phyloP scores from a whole-genome alignment of 2,329 filamentous ascomycete species.

The Tolypocladium tropicale region DNA sequence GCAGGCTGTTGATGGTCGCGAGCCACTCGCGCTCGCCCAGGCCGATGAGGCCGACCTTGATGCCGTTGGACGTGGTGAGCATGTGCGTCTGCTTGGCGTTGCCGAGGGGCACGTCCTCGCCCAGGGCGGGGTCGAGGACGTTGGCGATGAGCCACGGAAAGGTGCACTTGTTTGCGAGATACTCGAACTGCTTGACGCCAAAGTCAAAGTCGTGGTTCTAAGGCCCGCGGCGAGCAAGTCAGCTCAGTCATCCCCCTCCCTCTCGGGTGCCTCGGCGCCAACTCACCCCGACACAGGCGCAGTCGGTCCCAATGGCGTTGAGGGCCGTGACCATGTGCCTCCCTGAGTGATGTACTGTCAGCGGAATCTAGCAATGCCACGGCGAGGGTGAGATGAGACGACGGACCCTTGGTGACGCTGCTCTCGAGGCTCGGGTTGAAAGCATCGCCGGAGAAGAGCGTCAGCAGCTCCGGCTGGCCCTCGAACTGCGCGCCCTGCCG shows the following conservation, averaged over 20 bases:
- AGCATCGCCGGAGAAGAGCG: conserved; percentile 83
- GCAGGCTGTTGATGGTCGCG: conserved; percentile 77
- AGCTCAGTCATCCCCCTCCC: background rate
- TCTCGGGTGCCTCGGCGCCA: background rate
- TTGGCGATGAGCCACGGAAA: conserved; percentile 91
- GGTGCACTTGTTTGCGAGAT: conserved; percentile 61
- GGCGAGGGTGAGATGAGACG: too few species aligned
- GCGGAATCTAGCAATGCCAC: too few species aligned
- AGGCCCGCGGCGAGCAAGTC: background rate
- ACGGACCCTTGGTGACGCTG: conserved; percentile 71
- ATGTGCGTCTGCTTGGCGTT: conserved; percentile 67
- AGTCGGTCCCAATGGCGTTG: conserved; percentile 67
- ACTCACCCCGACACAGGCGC: conserved; percentile 71
- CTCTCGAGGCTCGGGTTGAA: conserved; percentile 89
- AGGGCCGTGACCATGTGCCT: conserved; percentile 82
- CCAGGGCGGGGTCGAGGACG: conserved; percentile 73
- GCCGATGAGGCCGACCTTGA: conserved; percentile 79
- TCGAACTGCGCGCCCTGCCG: conserved; percentile 48
- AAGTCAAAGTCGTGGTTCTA: conserved; percentile 92
- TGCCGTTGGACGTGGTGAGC: conserved; percentile 68
- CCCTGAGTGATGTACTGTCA: too few species aligned
- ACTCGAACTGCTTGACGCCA: conserved; percentile 68
- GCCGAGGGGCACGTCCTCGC: conserved; percentile 63
- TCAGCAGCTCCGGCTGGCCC: conserved; percentile 56
- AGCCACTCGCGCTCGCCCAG: conserved; percentile 84